Percentiles rank a stretch among this genome's conserved stretches.
Evolutionary conservation across 169 alveolate species (phyloP).

Genomic region (Plasmodium chabaudi): DNA sequence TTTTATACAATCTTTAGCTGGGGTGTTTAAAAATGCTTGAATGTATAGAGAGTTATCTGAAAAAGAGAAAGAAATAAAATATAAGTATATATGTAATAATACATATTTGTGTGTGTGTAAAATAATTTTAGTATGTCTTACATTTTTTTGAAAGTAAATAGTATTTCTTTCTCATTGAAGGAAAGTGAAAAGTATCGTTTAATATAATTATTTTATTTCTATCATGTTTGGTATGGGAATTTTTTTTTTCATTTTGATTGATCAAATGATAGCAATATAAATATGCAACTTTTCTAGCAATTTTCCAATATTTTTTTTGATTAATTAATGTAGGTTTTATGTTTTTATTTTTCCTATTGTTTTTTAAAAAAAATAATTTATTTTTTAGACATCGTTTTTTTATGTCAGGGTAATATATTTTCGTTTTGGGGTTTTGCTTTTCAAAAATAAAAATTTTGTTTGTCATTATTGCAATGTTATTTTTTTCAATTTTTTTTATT

Average conservation of each 20-base stretch:
- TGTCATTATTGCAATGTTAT: background rate
- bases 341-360: background rate
- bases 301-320: conserved; percentile 48
- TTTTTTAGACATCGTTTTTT: conserved; percentile 20
- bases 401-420: conserved; percentile 4
- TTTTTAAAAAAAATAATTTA: background rate
- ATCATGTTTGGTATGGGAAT: background rate
- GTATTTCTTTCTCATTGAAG: conserved; percentile 70
- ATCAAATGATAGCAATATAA: conserved; percentile 22
- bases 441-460: conserved; percentile 18
- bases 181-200: conserved; percentile 69
- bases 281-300: conserved; percentile 61
- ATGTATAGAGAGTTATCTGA: conserved; percentile 36
- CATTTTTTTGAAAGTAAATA: conserved; percentile 43
- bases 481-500: background rate
- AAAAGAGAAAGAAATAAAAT: background rate
- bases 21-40: conserved; percentile 34
- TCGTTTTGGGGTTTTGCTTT: conserved; percentile 11
- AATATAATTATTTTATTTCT: conserved; percentile 12
- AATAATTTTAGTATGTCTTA: conserved; percentile 1
- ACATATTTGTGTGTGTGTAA: background rate
- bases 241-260: background rate
- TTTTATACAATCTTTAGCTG: conserved; percentile 17
- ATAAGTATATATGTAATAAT: background rate
- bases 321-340: conserved; percentile 28